Evolutionary conservation across 768 basidiomycete genomes (phyloP), one percentile per base, ranked within the genome.

Genomic region (Naganishia kalamii): DNA sequence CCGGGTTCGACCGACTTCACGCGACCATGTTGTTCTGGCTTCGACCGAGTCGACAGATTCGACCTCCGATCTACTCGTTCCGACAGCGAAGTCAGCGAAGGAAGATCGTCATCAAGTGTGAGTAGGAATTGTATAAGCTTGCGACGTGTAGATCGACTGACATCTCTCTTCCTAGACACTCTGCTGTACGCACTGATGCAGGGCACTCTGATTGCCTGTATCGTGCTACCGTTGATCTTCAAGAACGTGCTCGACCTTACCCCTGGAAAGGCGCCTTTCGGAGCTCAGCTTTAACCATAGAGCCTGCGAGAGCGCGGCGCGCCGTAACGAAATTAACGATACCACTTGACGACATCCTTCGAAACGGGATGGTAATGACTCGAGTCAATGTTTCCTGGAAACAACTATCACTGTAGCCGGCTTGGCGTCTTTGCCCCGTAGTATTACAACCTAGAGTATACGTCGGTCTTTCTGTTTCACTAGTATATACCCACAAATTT

Each of bases 1-100:
- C 96, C 0, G 97, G 90, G 81, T 84, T 92, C 72, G 92, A 97
- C 77, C 86, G 87, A 44, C 77, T 93, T 70, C 96, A 99, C 76
- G 89, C 92, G 19, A 94, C 86, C 54, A 82, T 92, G 73, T 83
- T 96, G 47, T 94, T 97, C 83, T 98, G 96, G 94, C 81, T 98
- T 51, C 86, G 89, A 25, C 92, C 76, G n/a, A 71, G 69, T 65
- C 75, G 74, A 65, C 76, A 77, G 66, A 77, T 77, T 68, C 72
- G 75, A 52, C 74, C 92, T 1, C 92, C 92, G 0, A 80, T 97
- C 71, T 97, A 90, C 79, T 88, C 88, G 50, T 83, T 90, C 76
- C 91, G 90, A 79, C 88, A 92, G 80, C 88, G 87, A 79, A 85
- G 85, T 76, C 90, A 92, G 75, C 87, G 93, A 60, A 86, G 91